A percentile compares a stretch with the other conserved stretches of the same genome.
Conservation (phyloP, 345 rosid species). For the Syzygium aromaticum region DNA sequence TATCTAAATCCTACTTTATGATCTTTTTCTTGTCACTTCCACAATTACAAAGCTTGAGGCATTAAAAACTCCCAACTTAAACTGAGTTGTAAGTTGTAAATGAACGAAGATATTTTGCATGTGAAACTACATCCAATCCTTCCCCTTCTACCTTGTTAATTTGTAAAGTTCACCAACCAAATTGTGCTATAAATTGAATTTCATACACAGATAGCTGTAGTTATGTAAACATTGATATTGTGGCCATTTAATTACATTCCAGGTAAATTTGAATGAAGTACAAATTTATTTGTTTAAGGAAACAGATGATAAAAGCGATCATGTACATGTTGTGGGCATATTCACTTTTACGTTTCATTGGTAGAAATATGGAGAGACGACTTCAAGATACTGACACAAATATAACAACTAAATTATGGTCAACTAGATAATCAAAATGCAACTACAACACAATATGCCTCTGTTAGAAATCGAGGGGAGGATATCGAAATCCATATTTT, state of each 20-base stretch:
- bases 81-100: not conserved
- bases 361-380: not conserved
- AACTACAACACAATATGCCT: not conserved
- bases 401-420: not conserved
- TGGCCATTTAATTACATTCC: not conserved
- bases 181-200: not conserved
- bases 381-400: not conserved
- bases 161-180: not conserved
- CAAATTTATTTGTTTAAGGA: not conserved
- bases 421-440: not conserved
- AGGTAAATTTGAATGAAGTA: not conserved
- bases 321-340: not conserved
- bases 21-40: not conserved
- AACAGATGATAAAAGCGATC: not conserved
- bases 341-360: not conserved
- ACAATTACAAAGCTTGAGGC: not conserved
- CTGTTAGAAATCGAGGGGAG: not conserved
- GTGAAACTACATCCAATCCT: not conserved
- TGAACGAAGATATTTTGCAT: not conserved
- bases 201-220: not conserved
- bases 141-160: not conserved
- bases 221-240: not conserved
- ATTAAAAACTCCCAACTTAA: not conserved
- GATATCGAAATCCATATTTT: not conserved
- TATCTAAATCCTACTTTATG: not conserved